Evolutionary conservation across 441 rosid genomes (phyloP), one percentile per base, ranked within the genome.

Genomic region (Euphorbia neoarborescens): DNA sequence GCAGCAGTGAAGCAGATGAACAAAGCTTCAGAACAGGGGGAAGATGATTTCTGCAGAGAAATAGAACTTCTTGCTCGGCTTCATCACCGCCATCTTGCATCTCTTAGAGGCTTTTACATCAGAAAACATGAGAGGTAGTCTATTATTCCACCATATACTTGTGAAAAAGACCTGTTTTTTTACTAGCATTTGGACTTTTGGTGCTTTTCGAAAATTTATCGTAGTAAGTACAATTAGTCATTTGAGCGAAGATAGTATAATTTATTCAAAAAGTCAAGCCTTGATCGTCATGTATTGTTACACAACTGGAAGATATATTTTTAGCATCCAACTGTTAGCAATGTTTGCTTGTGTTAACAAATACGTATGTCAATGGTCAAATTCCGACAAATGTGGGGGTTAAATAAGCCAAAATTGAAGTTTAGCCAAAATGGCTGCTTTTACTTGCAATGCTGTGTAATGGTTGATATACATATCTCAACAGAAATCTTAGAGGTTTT

Each of bases 51-150:
- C 82, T 90, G 89, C 77, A 82, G 89, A 83, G 99, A 94, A 83
- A 84, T 92, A 42, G 97, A 92, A 82, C 97, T 94, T 75, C 89
- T 94, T 76, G 93, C 97, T 62, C 86, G 88, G 79, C 82, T 94
- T 24, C 98, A 94, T 83, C 99, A 94, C 67, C 98, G 98, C 58
- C 97, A 94, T 82, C 97, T 94, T 17, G 97, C 92, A 66, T 71
- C 93, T 76, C 84, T 94, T 22, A 87, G 82, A 85, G 99, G 99
- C 66, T 94, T 94, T 72, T 94, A 96, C 84, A 79, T 83, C 37
- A 76, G 86, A 68, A 94, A 85, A 61, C 81, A 60, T 59, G 93
- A 90, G 80, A 92, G 98, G 99, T 94, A 80, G 72, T 48, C 70
- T 50, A 54, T 58, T 60, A 65, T 40, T 73, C 62, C 42, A 28